A percentile compares a stretch with the other conserved stretches of the same genome.
phyloP scores from a whole-genome alignment of 2,329 filamentous ascomycete genomes.

The Ampelomyces quisqualis region DNA sequence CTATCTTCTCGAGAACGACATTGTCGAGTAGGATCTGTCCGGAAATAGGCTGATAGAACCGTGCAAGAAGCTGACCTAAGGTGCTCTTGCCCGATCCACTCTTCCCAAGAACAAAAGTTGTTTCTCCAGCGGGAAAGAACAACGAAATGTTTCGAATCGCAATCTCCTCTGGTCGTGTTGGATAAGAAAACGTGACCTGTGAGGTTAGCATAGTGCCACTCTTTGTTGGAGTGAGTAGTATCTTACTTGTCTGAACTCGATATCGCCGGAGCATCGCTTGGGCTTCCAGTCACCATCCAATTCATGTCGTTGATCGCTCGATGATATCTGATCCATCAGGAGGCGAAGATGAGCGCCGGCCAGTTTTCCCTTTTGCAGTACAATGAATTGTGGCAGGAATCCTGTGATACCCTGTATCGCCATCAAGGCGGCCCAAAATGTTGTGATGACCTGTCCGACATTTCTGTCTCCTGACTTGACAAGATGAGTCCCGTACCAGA shows the following conservation, averaged over 20 bases:
- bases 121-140: slow-evolving; percentile 69
- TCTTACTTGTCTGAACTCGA: slow-evolving; percentile 68
- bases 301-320: slow-evolving; percentile 18
- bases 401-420: slow-evolving; percentile 74
- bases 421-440: slow-evolving; percentile 79
- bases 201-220: slow-evolving; percentile 7
- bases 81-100: slow-evolving; percentile 95
- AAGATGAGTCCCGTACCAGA: slow-evolving; percentile 80
- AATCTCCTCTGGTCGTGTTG: slow-evolving; percentile 61
- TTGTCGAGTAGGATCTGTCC: slow-evolving; percentile 73
- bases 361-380: slow-evolving; percentile 75
- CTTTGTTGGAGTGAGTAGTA: background rate
- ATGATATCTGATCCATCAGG: slow-evolving; percentile 44
- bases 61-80: slow-evolving; percentile 73
- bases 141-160: slow-evolving; percentile 66
- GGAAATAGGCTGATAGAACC: slow-evolving; percentile 67
- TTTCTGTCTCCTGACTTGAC: slow-evolving; percentile 60
- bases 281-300: slow-evolving; percentile 24
- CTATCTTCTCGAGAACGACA: slow-evolving; percentile 60
- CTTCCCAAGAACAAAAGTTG: slow-evolving; percentile 78
- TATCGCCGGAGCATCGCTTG: slow-evolving; percentile 60
- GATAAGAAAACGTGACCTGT: slow-evolving; percentile 81
- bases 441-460: slow-evolving; percentile 72
- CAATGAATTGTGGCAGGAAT: slow-evolving; percentile 73
- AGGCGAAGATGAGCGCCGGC: slow-evolving; percentile 65